phyloP scores from a whole-genome alignment of 2,329 filamentous ascomycete genomes.

The Fusarium proliferatum region DNA sequence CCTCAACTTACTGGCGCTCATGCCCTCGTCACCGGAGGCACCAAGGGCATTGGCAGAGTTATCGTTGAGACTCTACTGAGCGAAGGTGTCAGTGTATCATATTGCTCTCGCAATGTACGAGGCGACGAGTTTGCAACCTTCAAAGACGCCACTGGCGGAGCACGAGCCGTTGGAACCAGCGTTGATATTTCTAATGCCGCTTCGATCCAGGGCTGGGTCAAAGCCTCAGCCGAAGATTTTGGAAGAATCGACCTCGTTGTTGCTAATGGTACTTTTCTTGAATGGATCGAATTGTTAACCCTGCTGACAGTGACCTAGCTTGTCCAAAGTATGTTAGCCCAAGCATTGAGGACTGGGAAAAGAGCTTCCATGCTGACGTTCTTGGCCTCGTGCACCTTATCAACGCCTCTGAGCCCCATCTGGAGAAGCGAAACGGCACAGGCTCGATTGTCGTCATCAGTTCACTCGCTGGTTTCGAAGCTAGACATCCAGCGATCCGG shows the following conservation, averaged over 20 bases:
- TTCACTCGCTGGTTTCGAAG: constrained; percentile 41
- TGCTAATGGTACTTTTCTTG: background rate
- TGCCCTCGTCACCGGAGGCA: constrained; percentile 13
- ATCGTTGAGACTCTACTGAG: constrained; percentile 36
- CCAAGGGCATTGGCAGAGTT: constrained; percentile 42
- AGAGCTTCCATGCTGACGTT: constrained; percentile 42
- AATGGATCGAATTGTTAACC: accelerated
- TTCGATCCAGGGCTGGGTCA: constrained; percentile 6
- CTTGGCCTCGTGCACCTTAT: constrained; percentile 41
- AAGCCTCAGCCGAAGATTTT: constrained; percentile 1
- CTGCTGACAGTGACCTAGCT: background rate
- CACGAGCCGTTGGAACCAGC: constrained; percentile 31
- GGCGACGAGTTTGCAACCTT: constrained; percentile 39
- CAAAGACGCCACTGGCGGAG: constrained; percentile 2
- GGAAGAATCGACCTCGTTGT: constrained; percentile 14
- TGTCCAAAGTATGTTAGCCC: constrained; percentile 18
- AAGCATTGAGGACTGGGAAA: constrained; percentile 33
- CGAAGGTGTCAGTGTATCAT: constrained; percentile 45
- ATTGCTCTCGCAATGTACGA: constrained; percentile 34
- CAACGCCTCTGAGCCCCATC: constrained; percentile 29
- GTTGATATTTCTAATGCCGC: constrained; percentile 38
- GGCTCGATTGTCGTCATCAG: constrained; percentile 44
- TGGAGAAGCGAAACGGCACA: constrained; percentile 24
- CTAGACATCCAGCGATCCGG: constrained; percentile 6
- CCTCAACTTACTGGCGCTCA: constrained; percentile 13